Base-by-base conservation (phyloP, 495 filamentous ascomycete genomes). In the Penicillium goetzii region DNA sequence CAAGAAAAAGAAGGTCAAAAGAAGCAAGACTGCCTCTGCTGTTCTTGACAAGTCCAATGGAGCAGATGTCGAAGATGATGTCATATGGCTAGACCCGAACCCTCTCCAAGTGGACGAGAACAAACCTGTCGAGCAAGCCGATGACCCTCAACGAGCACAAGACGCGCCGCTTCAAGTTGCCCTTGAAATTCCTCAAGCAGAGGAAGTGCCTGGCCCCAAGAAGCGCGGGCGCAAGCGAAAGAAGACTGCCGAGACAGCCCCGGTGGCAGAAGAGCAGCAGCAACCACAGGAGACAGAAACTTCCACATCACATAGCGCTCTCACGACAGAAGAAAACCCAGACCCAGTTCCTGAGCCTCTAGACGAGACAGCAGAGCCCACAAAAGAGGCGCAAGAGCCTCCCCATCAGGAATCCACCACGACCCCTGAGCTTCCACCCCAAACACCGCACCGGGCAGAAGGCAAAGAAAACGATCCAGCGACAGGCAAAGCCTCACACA, bases 161-260 rank as follows among this genome's bases (percentile, higher is more conserved):
- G 28, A 41, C 32, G 36, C 14, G 2, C 34, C 49, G 8, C 47
- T 28, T 4, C 55, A 38, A 47, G 11, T 21, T 26, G 36, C 2
- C 55, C 1, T 53, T 15, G 36, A 64, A 19, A 38, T 59, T 4
- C 54, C 53, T 4, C 56, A 47, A 17, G n/a, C 43, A 4, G 58
- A 53, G 14, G 62, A 64, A 43, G 15, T 49, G 3, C 63, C 72
- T 21, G 66, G 63, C 0, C 74, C 77, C 26, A 80, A 78, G 56
- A 83, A 81, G 66, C 78, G 79, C 58, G 79, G 80, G 12, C 77
- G 80, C 34, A 81, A 81, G 63, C 76, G 75, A 45, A 83, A 80
- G 71, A 73, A 72, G 57, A 65, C 73, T 9, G 15, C 61, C 40
- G 32, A 47, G 21, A 33, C 38, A 17, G 12, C 45, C 38, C 45